Evolutionary conservation across 768 basidiomycete species (phyloP), one percentile per base, ranked within the genome.

Genomic region (Lactarius hengduanensis): DNA sequence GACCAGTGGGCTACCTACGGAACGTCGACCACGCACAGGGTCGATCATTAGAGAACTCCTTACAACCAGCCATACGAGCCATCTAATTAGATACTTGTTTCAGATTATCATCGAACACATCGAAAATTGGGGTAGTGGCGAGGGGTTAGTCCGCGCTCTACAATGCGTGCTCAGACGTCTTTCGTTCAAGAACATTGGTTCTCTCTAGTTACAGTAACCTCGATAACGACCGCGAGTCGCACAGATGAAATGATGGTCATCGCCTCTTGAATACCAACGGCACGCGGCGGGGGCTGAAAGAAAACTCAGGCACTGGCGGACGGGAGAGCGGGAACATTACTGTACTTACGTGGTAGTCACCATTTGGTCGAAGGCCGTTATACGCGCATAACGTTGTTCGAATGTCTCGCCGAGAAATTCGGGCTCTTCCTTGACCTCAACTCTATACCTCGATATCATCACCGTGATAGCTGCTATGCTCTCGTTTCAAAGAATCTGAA

Each of bases 401-500:
- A 82, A 80, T 0, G 80, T 77, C 70, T 83, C 83, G 11, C 71
- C 62, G 0, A 76, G 74, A 68, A 80, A 84, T 61, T 82, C 74
- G 76, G 67, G 79, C 45, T 85, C 83, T 47, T 83, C 82, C 65
- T 82, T 82, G 41, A 84, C 67, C 47, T 79, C 77, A 56, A 85
- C 78, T 64, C 77, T 80, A 70, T 83, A 85, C 40, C 69, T 75
- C 5, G 75, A 77, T 4, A 84, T 71, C 26, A 86, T 69, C 74
- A 82, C 77, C 4, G 81, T 80, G 40, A 86, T 71, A 53, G 78
- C 76, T 0, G 80, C 82, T 53, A 83, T 74, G 40, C 76, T 79
- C 69, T 83, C 81, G 80, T 81, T 72, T 85, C 83, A 32, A 78
- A 78, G 69, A 84, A 84, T 68, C 81, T 83, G 57, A 9, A 18